phyloP scores from a whole-genome alignment of 352 stramenopile genomes.

The Phytophthora fragariaefolia region DNA sequence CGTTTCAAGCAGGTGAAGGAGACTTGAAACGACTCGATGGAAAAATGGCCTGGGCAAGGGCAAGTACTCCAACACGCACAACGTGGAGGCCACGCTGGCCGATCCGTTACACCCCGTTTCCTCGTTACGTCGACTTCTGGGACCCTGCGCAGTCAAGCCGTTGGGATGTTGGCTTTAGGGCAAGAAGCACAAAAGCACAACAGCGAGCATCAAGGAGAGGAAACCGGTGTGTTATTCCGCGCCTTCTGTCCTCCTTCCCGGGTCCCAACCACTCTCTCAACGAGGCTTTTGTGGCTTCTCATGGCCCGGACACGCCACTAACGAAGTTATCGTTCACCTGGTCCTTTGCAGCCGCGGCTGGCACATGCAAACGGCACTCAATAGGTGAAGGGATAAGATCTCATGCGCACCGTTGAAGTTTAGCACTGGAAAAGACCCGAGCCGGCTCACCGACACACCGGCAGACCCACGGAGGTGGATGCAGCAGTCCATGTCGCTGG shows the following conservation, averaged over 20 bases:
- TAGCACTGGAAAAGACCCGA: constrained; percentile 12
- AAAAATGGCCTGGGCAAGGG: constrained; percentile 7
- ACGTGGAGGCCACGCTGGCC: constrained; percentile 12
- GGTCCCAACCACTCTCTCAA: constrained; percentile 9
- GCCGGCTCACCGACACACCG: not conserved
- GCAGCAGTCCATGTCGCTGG: not conserved
- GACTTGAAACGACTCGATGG: constrained; percentile 40
- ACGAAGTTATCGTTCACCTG: constrained; percentile 33
- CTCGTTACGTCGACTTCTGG: constrained; percentile 34
- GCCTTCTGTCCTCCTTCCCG: constrained; percentile 24
- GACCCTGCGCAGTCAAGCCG: constrained; percentile 20
- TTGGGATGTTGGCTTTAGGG: constrained; percentile 15
- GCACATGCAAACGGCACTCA: constrained; percentile 30
- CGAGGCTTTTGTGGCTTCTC: constrained; percentile 23
- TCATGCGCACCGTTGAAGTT: constrained; percentile 32
- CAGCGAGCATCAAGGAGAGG: not conserved
- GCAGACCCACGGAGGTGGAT: not conserved
- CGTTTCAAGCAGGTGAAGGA: constrained; percentile 33
- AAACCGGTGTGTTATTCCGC: constrained; percentile 11
- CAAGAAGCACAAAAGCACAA: not conserved
- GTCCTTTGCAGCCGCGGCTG: not conserved
- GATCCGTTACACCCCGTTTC: constrained; percentile 34
- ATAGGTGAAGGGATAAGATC: constrained; percentile 33
- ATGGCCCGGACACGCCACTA: constrained; percentile 31
- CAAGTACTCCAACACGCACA: constrained; percentile 8